These are phyloP conservation scores for Hyaloperonospora arabidopsidis DNA, from an alignment of 352 stramenopile genomes.

Conservation along the genomic window DNA sequence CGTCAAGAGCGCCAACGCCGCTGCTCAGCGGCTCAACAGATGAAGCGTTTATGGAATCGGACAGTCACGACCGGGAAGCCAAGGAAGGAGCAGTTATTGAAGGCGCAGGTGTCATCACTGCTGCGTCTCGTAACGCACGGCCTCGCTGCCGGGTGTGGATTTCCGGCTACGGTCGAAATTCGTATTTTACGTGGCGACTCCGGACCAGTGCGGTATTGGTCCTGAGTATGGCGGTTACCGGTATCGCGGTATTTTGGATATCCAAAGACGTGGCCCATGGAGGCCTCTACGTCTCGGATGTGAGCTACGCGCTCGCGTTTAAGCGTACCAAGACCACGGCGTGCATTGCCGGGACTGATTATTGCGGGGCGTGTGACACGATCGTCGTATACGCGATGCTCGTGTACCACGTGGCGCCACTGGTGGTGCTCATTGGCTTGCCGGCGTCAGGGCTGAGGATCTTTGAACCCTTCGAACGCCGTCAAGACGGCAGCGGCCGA, in stretches of 20 bases:
- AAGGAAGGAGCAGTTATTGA: slow-evolving; percentile 7
- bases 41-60: slow-evolving; percentile 19
- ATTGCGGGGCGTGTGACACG: slow-evolving; percentile 53
- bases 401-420: slow-evolving; percentile 55
- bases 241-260: slow-evolving; percentile 44
- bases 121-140: slow-evolving; percentile 21
- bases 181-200: slow-evolving; percentile 72
- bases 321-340: slow-evolving; percentile 25
- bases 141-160: too few relatives aligned
- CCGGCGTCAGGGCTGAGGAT: slow-evolving; percentile 45
- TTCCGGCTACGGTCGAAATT: slow-evolving; percentile 53
- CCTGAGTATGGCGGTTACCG: slow-evolving; percentile 29
- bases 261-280: slow-evolving; percentile 29
- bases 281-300: slow-evolving; percentile 41
- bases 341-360: slow-evolving; percentile 19
- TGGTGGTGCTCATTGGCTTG: slow-evolving; percentile 52
- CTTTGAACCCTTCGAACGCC: slow-evolving; percentile 65
- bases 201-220: slow-evolving; percentile 42
- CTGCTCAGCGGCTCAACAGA: slow-evolving; percentile 19
- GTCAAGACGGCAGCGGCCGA: slow-evolving; percentile 19
- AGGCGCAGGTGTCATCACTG: too few relatives aligned
- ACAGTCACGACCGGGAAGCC: slow-evolving; percentile 6
- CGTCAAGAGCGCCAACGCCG: slow-evolving; percentile 14
- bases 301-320: slow-evolving; percentile 39
- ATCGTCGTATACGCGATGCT: slow-evolving; percentile 57